A percentile compares a stretch with the other conserved stretches of the same genome.
Conservation (phyloP, 2,329 filamentous ascomycete species). For the Neoscytalidium dimidiatum region DNA sequence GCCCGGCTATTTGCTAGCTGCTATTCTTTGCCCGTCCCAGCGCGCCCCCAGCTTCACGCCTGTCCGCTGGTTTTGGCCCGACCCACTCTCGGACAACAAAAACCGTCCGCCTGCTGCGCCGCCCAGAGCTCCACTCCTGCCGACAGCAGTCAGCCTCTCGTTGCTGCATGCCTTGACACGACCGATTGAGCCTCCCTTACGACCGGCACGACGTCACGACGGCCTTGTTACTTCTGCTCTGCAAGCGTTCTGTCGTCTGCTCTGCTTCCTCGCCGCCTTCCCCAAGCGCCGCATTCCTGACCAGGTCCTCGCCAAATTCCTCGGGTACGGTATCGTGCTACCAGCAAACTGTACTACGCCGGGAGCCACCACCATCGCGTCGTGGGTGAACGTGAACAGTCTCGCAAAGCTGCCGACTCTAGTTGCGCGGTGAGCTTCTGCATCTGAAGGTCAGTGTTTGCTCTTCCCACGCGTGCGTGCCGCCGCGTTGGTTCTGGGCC, state of each 20-base stretch:
- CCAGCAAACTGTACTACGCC: constrained; percentile 27
- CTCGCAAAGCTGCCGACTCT: constrained; percentile 12
- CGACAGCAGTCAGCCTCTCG: constrained; percentile 12
- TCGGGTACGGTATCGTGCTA: constrained; percentile 27
- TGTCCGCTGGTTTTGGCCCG: constrained; percentile 7
- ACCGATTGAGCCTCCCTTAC: constrained; percentile 38
- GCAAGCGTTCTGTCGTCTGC: constrained; percentile 36
- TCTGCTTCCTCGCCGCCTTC: constrained; percentile 22
- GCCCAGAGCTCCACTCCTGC: constrained; percentile 14
- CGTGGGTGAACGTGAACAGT: constrained; percentile 21
- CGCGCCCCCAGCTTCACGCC: constrained; percentile 18
- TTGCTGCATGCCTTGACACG: constrained; percentile 21
- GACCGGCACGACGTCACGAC: constrained; percentile 45
- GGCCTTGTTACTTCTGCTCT: constrained; percentile 41
- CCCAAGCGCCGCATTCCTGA: constrained; percentile 20
- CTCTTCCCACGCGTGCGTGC: constrained; percentile 29
- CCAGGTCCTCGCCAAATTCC: constrained; percentile 25
- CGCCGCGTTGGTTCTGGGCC: constrained; percentile 28
- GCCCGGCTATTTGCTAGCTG: constrained; percentile 18
- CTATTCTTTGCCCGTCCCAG: constrained; percentile 16
- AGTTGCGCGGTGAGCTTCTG: constrained; percentile 18
- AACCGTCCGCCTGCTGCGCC: constrained; percentile 17
- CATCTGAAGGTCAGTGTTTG: constrained; percentile 28
- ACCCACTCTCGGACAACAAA: constrained; percentile 17
- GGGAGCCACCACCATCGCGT: constrained; percentile 23